Base-by-base conservation (phyloP, 495 filamentous ascomycete genomes). In the Xylaria telfairii region DNA sequence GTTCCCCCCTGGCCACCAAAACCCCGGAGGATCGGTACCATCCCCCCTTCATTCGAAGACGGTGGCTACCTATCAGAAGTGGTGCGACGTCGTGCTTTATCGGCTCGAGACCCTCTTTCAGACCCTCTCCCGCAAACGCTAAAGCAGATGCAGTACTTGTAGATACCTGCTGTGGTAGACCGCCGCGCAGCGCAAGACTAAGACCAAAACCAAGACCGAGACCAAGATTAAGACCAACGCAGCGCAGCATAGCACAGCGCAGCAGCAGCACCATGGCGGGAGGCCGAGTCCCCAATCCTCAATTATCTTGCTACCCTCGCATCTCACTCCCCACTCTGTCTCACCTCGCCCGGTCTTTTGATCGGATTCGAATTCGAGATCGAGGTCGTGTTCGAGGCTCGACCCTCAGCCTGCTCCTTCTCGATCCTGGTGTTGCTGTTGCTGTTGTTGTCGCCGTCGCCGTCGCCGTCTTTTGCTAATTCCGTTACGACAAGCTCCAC, bases 111-210 rank as follows among this genome's bases (percentile, higher is more conserved):
- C 51, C 65, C 65, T 59, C 51, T 60, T 68, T 60, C 28, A 47
- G 65, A 15, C 34, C 53, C 53, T 57, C 65, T 68, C 65, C 65
- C 54, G 54, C 51, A 60, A n/a, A 68, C 65, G 65, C 65, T 68
- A 68, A 28, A 46, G 24, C 19, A 53, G 28, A 65, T 28, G 42
- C 1, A 15, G n/a, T 24, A 15, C 15, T 15, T 32, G 13, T 21
- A 54, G 51, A 57, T 34, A 57, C 21, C 24, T 54, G 17, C 47
- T 53, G 44, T 59, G 63, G 63, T 26, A 66, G 63, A 56, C 63
- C 63, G 63, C 63, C 46, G 46, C 47, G 46, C 46, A 21, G 28
- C 32, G 34, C 63, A 51, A n/a, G 30, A 59, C 56, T 26, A 42
- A 53, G 26, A 54, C 51, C 8, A 21, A 41, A 4, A 26, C 26